A percentile compares a stretch with the other conserved stretches of the same genome.
Evolutionary conservation across 805 yeast species (phyloP).

Genomic region (Candida verbasci): DNA sequence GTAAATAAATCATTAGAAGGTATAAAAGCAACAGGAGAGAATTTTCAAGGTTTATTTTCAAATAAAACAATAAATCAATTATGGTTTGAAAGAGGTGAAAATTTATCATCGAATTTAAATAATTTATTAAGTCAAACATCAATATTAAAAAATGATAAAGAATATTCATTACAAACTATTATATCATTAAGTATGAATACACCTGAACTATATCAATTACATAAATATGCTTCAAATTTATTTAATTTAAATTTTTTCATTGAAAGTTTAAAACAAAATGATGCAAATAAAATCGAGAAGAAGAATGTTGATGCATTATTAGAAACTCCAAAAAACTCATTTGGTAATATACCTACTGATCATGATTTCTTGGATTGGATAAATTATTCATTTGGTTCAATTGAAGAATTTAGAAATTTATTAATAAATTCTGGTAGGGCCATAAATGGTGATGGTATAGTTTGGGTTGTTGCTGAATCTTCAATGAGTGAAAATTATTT

Average conservation of each 20-base stretch:
- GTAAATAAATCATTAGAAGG: slow-evolving; percentile 26
- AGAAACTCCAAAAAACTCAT: slow-evolving; percentile 39
- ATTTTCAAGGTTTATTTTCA: slow-evolving; percentile 33
- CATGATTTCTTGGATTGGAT: slow-evolving; percentile 45
- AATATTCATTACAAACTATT: slow-evolving; percentile 26
- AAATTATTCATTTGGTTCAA: slow-evolving; percentile 63
- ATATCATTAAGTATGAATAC: slow-evolving; percentile 40
- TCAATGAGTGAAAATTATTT: slow-evolving; percentile 21
- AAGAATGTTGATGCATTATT: slow-evolving; percentile 33
- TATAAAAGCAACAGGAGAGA: slow-evolving; percentile 20
- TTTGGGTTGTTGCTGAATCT: slow-evolving; percentile 77
- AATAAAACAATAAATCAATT: slow-evolving; percentile 28
- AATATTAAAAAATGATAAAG: slow-evolving; percentile 12
- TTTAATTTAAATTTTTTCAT: slow-evolving; percentile 47
- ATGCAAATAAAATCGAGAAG: slow-evolving; percentile 11
- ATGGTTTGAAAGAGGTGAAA: slow-evolving; percentile 37
- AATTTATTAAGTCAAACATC: slow-evolving; percentile 22
- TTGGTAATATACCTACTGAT: slow-evolving; percentile 30
- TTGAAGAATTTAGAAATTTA: slow-evolving; percentile 70
- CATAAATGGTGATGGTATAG: slow-evolving; percentile 84
- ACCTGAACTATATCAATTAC: slow-evolving; percentile 41
- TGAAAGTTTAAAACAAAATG: slow-evolving; percentile 35
- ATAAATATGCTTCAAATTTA: slow-evolving; percentile 42
- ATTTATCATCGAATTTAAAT: slow-evolving; percentile 32
- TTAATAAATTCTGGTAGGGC: slow-evolving; percentile 64